Percentiles rank a stretch among this genome's conserved stretches.
These are phyloP conservation scores for Bipolaris sorokiniana DNA, from an alignment of 2,329 filamentous ascomycete genomes.

Conservation along the genomic window DNA sequence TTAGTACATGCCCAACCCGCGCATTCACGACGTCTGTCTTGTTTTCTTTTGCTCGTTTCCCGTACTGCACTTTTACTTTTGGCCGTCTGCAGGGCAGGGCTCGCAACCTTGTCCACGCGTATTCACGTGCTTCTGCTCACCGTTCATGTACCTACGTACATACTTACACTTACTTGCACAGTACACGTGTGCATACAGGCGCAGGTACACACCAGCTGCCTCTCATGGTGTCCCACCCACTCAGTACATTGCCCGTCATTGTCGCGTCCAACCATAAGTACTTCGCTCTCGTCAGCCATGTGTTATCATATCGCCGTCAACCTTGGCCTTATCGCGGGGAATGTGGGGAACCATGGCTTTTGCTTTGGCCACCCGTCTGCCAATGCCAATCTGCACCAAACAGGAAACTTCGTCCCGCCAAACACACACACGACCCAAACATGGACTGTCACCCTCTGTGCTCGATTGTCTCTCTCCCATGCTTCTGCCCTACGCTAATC, in stretches of 20 bases:
- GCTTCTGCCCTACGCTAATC: conserved; percentile 1
- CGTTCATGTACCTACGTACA: not conserved
- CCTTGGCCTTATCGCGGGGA: conserved; percentile 14
- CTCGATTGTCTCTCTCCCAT: not conserved
- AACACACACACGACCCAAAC: conserved; percentile 8
- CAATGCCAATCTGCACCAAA: conserved; percentile 1
- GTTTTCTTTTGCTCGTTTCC: not conserved
- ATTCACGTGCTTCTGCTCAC: conserved; percentile 17
- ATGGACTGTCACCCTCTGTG: not conserved
- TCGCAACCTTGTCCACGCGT: conserved; percentile 5
- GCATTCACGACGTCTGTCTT: not conserved
- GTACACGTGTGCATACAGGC: not conserved
- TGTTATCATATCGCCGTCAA: conserved; percentile 8
- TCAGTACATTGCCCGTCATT: conserved; percentile 1
- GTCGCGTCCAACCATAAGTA: not conserved
- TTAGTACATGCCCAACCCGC: too few relatives aligned
- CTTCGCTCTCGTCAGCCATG: conserved; percentile 8
- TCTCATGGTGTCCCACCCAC: not conserved
- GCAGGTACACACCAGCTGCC: not conserved
- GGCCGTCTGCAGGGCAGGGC: not conserved
- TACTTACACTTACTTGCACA: not conserved
- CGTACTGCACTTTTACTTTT: not conserved
- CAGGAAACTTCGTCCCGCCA: conserved; percentile 3
- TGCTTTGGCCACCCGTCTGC: conserved; percentile 7
- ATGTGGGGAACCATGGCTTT: conserved; percentile 18